Percentiles rank a stretch among this genome's conserved stretches.
Conservation (phyloP, 2,329 filamentous ascomycete species). For the Beauveria caledonica region DNA sequence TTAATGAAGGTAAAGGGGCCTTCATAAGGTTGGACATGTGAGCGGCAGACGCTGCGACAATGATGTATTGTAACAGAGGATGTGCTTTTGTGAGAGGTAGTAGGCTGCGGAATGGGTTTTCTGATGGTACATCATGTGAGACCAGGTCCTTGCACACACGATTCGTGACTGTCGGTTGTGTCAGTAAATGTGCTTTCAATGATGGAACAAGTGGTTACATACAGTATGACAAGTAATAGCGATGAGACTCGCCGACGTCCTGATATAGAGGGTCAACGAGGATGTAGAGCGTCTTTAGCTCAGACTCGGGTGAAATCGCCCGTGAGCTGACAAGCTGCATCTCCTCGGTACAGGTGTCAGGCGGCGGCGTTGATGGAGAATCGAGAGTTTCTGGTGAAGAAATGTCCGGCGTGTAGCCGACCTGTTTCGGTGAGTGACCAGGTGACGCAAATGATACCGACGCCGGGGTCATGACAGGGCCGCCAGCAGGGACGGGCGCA, state of each 20-base stretch:
- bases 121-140: conserved; percentile 33
- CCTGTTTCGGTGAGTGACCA: background rate
- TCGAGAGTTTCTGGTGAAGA: background rate
- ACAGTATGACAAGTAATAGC: conserved; percentile 36
- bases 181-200: background rate
- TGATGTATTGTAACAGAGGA: conserved; percentile 36
- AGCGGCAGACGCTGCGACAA: conserved; percentile 40
- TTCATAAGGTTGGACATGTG: conserved; percentile 37
- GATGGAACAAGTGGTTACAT: conserved; percentile 10
- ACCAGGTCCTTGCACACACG: conserved; percentile 46
- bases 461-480: background rate
- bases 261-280: conserved; percentile 39
- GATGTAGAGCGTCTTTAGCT: conserved; percentile 26
- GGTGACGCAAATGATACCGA: background rate
- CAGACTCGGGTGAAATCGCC: conserved; percentile 13
- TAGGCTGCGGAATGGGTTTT: conserved; percentile 39
- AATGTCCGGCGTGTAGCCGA: background rate
- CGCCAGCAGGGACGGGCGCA: conserved; percentile 17
- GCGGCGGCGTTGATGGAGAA: background rate
- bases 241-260: conserved; percentile 42
- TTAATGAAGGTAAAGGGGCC: conserved; percentile 20
- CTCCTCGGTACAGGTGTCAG: background rate
- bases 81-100: conserved; percentile 33
- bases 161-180: conserved; percentile 30
- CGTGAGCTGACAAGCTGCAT: conserved; percentile 22